Percentiles rank a stretch among this genome's conserved stretches.
These are phyloP conservation scores for Penicillium psychrofluorescens DNA, from an alignment of 495 filamentous ascomycete genomes.

Conservation along the genomic window DNA sequence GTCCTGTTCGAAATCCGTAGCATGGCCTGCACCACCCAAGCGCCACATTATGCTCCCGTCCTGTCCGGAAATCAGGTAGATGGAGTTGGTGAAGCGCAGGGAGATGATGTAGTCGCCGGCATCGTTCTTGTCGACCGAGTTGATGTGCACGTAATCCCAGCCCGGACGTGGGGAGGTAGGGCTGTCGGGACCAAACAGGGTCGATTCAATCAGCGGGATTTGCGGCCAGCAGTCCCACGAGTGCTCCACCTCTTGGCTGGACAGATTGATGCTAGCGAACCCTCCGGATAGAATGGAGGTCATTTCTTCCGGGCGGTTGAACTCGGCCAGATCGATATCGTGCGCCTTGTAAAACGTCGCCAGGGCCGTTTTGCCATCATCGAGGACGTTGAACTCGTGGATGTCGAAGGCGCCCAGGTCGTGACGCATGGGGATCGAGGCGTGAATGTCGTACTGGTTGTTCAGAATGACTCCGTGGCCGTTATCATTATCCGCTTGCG, in stretches of 20 bases:
- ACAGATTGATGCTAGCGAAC: conserved; percentile 36
- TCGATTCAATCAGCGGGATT: conserved; percentile 16
- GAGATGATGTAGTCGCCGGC: conserved; percentile 53
- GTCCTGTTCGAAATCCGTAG: conserved; percentile 29
- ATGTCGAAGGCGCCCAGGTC: conserved; percentile 31
- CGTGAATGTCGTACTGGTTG: conserved; percentile 22
- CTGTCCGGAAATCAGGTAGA: conserved; percentile 48
- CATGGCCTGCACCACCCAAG: conserved; percentile 33
- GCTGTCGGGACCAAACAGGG: conserved; percentile 4
- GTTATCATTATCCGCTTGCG: conserved; percentile 22
- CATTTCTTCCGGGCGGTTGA: conserved; percentile 22
- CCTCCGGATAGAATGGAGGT: conserved; percentile 27
- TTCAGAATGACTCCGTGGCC: conserved; percentile 24
- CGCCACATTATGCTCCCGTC: conserved; percentile 53
- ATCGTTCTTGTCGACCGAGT: conserved; percentile 49
- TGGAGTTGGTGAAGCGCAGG: conserved; percentile 45
- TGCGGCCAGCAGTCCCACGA: conserved; percentile 36
- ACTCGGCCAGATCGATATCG: conserved; percentile 26
- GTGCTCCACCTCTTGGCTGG: conserved; percentile 30
- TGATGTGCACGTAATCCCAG: conserved; percentile 57
- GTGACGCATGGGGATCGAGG: conserved; percentile 23
- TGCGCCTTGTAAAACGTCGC: conserved; percentile 39
- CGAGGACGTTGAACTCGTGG: conserved; percentile 39
- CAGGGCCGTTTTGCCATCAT: conserved; percentile 27
- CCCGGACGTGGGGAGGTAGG: conserved; percentile 12